Conservation (phyloP, 176 grass and related monocot species). For the Bonia amplexicaulis region DNA sequence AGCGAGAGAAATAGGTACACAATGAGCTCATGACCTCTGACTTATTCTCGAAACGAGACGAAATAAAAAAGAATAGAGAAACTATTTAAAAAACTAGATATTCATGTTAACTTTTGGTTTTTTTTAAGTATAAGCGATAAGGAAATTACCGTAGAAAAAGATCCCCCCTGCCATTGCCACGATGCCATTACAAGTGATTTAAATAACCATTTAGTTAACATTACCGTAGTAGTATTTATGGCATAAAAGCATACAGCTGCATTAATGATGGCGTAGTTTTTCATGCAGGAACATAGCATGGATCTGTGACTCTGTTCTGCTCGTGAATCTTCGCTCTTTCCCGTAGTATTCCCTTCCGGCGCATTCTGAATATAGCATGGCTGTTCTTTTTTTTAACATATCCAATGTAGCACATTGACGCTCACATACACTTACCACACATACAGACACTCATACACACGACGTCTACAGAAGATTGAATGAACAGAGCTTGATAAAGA, state of each 20-base stretch:
- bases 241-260: not conserved
- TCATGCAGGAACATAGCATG: not conserved
- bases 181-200: not conserved
- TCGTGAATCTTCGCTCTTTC: not conserved
- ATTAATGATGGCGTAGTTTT: not conserved
- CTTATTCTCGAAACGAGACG: too few species aligned
- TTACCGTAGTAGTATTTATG: not conserved
- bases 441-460: too few species aligned
- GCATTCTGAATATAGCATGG: too few species aligned
- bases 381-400: too few species aligned
- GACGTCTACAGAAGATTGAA: fast-evolving
- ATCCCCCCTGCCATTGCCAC: not conserved
- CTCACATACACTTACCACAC: too few species aligned
- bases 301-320: not conserved
- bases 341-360: too few species aligned
- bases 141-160: not conserved
- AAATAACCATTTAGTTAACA: not conserved
- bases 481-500: fast-evolving
- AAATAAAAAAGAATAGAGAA: too few species aligned
- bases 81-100: too few species aligned
- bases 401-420: too few species aligned
- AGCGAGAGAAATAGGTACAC: too few species aligned
- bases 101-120: too few species aligned
- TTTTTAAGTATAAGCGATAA: not conserved
- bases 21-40: too few species aligned